phyloP scores from a whole-genome alignment of 2,329 filamentous ascomycete genomes.

The Periconia macrospinosa region DNA sequence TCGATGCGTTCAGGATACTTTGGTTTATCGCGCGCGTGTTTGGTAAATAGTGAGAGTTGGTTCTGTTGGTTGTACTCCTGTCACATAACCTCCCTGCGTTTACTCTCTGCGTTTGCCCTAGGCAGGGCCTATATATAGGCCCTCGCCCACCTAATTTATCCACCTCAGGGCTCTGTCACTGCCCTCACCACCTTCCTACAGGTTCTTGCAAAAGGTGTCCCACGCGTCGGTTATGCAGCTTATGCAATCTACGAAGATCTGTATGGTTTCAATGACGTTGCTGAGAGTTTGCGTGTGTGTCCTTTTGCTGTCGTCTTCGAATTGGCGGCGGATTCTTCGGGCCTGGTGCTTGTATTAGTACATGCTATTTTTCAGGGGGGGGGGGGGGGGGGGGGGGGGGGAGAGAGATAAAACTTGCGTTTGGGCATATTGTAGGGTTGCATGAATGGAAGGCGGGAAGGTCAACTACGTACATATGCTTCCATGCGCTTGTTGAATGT shows the following conservation, averaged over 20 bases:
- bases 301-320: conserved; percentile 9
- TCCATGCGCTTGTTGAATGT: conserved; percentile 20
- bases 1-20: conserved; percentile 11
- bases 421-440: too few species aligned
- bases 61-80: too few species aligned
- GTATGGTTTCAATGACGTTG: conserved; percentile 18
- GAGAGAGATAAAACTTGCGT: neutral
- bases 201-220: conserved; percentile 10
- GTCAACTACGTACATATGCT: conserved; percentile 15
- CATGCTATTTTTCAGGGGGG: neutral
- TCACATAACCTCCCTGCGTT: too few species aligned
- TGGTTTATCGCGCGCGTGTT: conserved; percentile 10
- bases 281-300: conserved; percentile 15
- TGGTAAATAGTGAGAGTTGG: conserved; percentile 13
- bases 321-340: neutral
- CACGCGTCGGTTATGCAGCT: conserved; percentile 15
- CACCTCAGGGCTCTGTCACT: too few species aligned
- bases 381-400: neutral
- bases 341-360: neutral
- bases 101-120: too few species aligned
- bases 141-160: too few species aligned
- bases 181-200: too few species aligned
- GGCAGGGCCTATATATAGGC: too few species aligned
- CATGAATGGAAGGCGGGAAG: neutral
- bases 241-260: conserved; percentile 15